Evolutionary conservation across 2,329 filamentous ascomycete species (phyloP), one percentile per base, ranked within the genome.

Genomic region (Trichothecium roseum): DNA sequence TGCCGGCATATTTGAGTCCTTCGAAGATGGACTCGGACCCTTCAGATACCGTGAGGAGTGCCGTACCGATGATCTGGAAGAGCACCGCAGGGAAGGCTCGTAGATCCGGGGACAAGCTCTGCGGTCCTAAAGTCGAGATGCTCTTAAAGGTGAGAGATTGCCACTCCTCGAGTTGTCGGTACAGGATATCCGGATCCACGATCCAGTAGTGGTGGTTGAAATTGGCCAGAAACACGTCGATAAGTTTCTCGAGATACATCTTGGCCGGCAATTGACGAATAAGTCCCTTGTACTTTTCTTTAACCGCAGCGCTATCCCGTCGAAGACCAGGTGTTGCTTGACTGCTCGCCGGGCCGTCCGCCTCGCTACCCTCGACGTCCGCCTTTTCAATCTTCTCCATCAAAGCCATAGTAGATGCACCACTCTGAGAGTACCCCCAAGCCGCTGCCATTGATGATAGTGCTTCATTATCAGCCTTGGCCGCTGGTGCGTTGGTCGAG

Each of bases 131-230:
- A 5, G 62, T 62, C 2, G 64, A 62, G 5, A 78, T 53, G 7
- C 66, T 50, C 20, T 60, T 59, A 45, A 73, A 74, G 3, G 74
- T 68, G 10, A 75, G 45, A 18, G 53, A 62, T 42, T 69, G 63
- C 74, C 75, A 80, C 36, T 68, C 59, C 2, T 60, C 54, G 28
- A 78, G 60, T 42, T 74, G 66, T 18, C 55, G 51, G 34, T 60
- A 49, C 40, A 78, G 74, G 6, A 69, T 51, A 16, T 64, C 63
- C 34, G 66, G 59, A 42, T 80, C 74, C 8, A 80, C 52, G 18
- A 62, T 55, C 43, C 63, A 68, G 51, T 79, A 78, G 37, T 72
- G 67, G 62, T 66, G 72, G 50, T 78, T 78, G 48, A 75, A 65
- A 36, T 74, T 63, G n/a, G 50, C 49, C 40, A 79, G 69, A 49